Conservation (phyloP, 106 monocot species). For the Iris macrosiphon region DNA sequence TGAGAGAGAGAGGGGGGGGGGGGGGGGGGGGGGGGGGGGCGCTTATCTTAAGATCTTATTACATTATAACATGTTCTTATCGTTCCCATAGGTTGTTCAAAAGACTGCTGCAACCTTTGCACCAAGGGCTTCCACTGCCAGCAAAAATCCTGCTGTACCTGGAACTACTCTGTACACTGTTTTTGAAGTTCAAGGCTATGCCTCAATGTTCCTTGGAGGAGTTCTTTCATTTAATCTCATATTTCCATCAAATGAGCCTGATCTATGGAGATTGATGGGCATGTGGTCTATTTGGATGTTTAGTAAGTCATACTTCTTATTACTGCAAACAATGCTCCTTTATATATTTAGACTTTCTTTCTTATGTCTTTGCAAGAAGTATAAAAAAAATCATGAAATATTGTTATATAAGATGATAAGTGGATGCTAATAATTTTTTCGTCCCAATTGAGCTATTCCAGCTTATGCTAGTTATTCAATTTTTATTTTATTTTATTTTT, state of each 20-base stretch:
- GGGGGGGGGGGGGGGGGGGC: too few species aligned
- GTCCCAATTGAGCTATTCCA: too few species aligned
- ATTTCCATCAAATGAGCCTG: constrained; percentile 94
- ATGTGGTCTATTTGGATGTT: constrained; percentile 99
- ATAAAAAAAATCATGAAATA: background rate
- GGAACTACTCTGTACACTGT: constrained; percentile 75
- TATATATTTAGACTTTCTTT: background rate
- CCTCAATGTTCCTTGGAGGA: constrained; percentile 89
- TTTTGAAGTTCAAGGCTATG: constrained; percentile 94
- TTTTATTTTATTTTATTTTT: too few species aligned
- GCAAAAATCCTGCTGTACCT: constrained; percentile 94
- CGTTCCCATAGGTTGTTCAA: constrained; percentile 52
- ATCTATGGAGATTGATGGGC: constrained; percentile 96
- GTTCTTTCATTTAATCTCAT: constrained; percentile 90
- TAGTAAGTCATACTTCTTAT: constrained; percentile 48
- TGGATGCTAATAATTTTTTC: too few species aligned
- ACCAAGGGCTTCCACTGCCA: constrained; percentile 85
- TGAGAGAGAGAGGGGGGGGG: too few species aligned
- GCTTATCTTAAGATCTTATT: too few species aligned
- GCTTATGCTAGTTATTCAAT: too few species aligned
- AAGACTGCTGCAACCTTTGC: constrained; percentile 98
- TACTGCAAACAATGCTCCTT: background rate
- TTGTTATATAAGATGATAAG: too few species aligned
- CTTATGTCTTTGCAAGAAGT: background rate
- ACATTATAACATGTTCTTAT: background rate